Evolutionary conservation across 345 rosid genomes (phyloP), one percentile per base, ranked within the genome.

Genomic region (Gossypioides kirkii): DNA sequence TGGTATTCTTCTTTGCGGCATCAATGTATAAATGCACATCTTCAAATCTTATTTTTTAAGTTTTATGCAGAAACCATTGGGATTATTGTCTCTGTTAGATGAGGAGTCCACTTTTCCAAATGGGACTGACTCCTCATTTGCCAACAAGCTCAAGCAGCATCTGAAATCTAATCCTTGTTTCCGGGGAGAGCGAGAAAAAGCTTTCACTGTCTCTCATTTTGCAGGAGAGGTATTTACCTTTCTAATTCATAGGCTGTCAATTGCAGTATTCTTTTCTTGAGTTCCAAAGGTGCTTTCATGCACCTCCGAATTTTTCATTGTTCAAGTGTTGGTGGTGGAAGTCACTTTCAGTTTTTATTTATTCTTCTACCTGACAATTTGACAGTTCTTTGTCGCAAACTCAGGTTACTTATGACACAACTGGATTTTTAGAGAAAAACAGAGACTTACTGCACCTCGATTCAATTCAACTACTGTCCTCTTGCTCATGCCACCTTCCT

Each of bases 31-130:
- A 69, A 49, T 61, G 7, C 68, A 41, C 61, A 68, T n/a, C 23
- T 22, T 49, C 26, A 20, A 70, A 23, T 69, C 67, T 68, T 60
- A 45, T 38, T 13, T 64, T 85, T 58, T 61, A 52, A 69, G 25
- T 67, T 79, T 22, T 69, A 46, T 86, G 86, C 92, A 95, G 99
- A 95, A 91, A 79, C 99, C 99, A n/a, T 65, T 95, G 84, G 99
- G 99, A 22, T 76, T 95, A 68, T 73, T 95, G 46, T 95, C 99
- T 67, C 87, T 95, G 83, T 78, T 95, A 76, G 97, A 95, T 75
- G 99, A 95, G 84, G 99, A 95, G 80, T 95, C 99, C 72, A 92
- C 90, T 46, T 92, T 95, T 76, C 99, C 99, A 53, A 95, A 92
- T 80, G 99, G 96, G 76, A 89, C 94, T 11, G 99, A 95, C 80